Percentiles rank a stretch among this genome's conserved stretches.
Evolutionary conservation across 2,329 filamentous ascomycete genomes (phyloP).

Genomic region (Penicillium griseofulvum): DNA sequence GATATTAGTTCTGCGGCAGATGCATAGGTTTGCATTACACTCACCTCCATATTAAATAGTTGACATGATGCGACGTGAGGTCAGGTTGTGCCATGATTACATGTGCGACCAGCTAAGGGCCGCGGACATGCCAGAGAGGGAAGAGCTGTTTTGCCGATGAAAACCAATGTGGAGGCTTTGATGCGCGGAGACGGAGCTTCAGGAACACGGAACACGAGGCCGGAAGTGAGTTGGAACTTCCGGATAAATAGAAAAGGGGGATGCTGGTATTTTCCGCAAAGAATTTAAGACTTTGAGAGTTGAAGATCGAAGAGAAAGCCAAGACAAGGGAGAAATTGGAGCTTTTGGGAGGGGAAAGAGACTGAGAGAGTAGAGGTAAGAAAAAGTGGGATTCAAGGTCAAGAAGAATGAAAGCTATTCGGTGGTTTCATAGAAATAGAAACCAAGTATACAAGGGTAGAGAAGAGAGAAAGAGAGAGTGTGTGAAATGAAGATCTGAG

Average conservation of each 20-base stretch:
- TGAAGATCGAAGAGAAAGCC: slow-evolving; percentile 3
- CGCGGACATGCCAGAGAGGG: slow-evolving; percentile 32
- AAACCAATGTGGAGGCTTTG: slow-evolving; percentile 22
- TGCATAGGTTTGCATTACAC: slow-evolving; percentile 20
- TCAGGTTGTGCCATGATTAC: slow-evolving; percentile 45
- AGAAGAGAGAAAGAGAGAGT: slow-evolving; percentile 3
- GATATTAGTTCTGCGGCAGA: slow-evolving; percentile 19
- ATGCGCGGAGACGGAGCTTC: slow-evolving; percentile 7
- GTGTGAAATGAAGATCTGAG: slow-evolving; percentile 16
- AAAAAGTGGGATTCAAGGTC: background rate
- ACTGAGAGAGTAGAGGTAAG: slow-evolving; percentile 7
- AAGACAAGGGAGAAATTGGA: slow-evolving; percentile 9
- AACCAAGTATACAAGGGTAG: background rate
- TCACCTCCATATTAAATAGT: slow-evolving; percentile 68
- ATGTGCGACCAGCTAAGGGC: slow-evolving; percentile 36
- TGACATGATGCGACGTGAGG: slow-evolving; percentile 59
- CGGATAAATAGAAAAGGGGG: slow-evolving; percentile 3
- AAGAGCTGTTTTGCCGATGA: slow-evolving; percentile 29
- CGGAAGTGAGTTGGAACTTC: slow-evolving; percentile 1
- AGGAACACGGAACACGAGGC: slow-evolving; percentile 12
- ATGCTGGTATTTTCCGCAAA: background rate
- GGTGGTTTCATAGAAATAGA: background rate
- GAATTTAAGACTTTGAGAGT: background rate
- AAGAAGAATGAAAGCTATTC: background rate
- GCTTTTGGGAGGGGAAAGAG: slow-evolving; percentile 7